Evolutionary conservation across 306 rosid species (phyloP).

Genomic region (Rosa lucieae): DNA sequence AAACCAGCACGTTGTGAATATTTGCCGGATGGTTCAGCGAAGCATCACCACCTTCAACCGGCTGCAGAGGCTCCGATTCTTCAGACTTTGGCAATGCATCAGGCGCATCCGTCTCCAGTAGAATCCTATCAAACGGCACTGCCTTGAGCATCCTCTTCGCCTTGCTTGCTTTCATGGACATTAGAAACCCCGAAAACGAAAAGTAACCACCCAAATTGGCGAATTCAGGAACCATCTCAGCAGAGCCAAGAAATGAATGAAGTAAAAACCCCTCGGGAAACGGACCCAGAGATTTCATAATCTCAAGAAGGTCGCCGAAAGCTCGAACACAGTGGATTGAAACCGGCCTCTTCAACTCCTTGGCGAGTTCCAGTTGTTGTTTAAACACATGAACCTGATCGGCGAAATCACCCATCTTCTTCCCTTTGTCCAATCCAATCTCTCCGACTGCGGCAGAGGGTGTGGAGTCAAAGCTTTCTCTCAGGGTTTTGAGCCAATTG

Average conservation of each 20-base stretch:
- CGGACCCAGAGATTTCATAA: slow-evolving; percentile 79
- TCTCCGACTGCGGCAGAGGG: slow-evolving; percentile 90
- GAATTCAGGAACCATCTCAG: slow-evolving; percentile 91
- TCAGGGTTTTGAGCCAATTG: slow-evolving; percentile 57
- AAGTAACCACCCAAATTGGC: slow-evolving; percentile 80
- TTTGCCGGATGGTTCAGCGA: slow-evolving; percentile 80
- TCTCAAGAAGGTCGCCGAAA: slow-evolving; percentile 76
- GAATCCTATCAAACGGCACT: slow-evolving; percentile 73
- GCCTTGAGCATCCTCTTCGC: slow-evolving; percentile 81
- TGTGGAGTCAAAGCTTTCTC: slow-evolving; percentile 56
- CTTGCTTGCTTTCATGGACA: slow-evolving; percentile 64
- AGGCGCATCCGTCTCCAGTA: slow-evolving; percentile 98
- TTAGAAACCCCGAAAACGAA: slow-evolving; percentile 86
- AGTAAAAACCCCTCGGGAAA: slow-evolving; percentile 92
- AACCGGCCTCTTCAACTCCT: slow-evolving; percentile 70
- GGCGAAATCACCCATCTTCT: slow-evolving; percentile 60
- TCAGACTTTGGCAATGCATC: slow-evolving; percentile 68
- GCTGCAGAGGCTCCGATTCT: slow-evolving; percentile 42
- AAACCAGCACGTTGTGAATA: slow-evolving; percentile 50
- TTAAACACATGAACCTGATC: slow-evolving; percentile 78
- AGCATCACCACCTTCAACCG: slow-evolving; percentile 71
- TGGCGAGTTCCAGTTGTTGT: slow-evolving; percentile 83
- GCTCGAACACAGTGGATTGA: slow-evolving; percentile 90
- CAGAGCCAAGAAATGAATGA: slow-evolving; percentile 89
- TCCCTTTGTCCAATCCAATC: slow-evolving; percentile 95